Evolutionary conservation across 495 filamentous ascomycete species (phyloP).

Genomic region (Podospora australis): DNA sequence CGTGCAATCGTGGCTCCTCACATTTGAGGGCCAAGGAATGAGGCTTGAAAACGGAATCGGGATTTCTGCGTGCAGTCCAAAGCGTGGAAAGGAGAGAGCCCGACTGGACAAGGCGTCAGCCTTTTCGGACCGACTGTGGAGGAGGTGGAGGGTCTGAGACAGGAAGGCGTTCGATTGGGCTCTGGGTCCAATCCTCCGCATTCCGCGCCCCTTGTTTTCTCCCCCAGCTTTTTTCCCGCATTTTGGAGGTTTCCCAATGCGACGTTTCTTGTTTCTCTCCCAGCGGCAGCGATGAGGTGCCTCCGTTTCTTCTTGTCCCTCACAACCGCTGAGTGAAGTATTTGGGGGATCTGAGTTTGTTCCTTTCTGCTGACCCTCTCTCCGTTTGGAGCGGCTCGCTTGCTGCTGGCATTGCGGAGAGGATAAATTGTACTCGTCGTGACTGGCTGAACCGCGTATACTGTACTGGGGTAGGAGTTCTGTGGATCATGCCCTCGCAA

Average conservation of each 20-base stretch:
- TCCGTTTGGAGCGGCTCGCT: too few species aligned
- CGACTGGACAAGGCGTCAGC: slow-evolving; percentile 14
- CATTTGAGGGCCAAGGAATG: slow-evolving; percentile 13
- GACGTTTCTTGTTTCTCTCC: slow-evolving; percentile 3
- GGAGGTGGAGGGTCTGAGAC: slow-evolving; percentile 18
- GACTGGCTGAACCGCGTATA: background rate
- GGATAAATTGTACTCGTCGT: background rate
- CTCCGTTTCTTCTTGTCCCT: background rate
- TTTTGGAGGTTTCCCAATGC: slow-evolving; percentile 5
- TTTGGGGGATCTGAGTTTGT: too few species aligned
- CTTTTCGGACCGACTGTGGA: slow-evolving; percentile 30
- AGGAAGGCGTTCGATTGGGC: slow-evolving; percentile 13
- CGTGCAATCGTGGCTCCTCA: too few species aligned
- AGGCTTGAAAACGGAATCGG: too few species aligned
- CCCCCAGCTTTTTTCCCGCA: slow-evolving; percentile 10
- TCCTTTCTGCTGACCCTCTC: too few species aligned
- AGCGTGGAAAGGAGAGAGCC: background rate
- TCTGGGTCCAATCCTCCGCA: slow-evolving; percentile 23
- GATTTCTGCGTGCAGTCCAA: background rate
- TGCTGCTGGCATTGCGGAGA: background rate
- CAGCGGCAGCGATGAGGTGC: background rate
- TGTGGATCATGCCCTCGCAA: too few species aligned
- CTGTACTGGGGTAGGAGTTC: too few species aligned
- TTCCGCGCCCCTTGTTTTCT: slow-evolving; percentile 16
- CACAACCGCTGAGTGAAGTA: background rate